A percentile compares a stretch with the other conserved stretches of the same genome.
Conservation (phyloP, 2,329 filamentous ascomycete species). For the Trichophyton schoenleinii region DNA sequence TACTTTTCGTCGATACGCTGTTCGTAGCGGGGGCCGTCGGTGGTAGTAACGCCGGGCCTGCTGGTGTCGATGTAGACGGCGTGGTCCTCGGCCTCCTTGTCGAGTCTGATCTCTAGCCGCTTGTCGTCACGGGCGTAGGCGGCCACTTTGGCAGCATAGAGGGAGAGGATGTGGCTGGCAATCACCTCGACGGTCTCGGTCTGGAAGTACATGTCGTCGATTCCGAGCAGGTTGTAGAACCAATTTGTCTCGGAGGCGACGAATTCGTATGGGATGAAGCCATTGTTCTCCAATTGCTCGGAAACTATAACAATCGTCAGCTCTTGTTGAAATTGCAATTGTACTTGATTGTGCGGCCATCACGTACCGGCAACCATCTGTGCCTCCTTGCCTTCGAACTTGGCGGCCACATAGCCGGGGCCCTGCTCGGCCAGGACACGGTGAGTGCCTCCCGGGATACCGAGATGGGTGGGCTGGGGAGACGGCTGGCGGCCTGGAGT, state of each 20-base stretch:
- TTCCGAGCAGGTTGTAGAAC: conserved; percentile 97
- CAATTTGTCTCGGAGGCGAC: conserved; percentile 77
- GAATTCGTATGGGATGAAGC: conserved; percentile 74
- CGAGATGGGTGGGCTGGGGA: conserved; percentile 77
- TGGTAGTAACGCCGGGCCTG: conserved; percentile 65
- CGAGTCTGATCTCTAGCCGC: conserved; percentile 81
- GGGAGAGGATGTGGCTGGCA: conserved; percentile 83
- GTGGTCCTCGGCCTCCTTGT: conserved; percentile 89
- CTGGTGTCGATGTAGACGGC: conserved; percentile 98
- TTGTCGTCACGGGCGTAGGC: conserved; percentile 89
- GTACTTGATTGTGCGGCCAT: background rate
- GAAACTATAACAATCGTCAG: conserved; percentile 47
- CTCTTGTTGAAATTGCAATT: too few relatives aligned
- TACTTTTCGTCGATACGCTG: conserved; percentile 91
- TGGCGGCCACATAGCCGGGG: conserved; percentile 85
- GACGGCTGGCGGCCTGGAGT: conserved; percentile 57
- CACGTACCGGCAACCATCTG: conserved; percentile 69
- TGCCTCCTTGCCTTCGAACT: conserved; percentile 81
- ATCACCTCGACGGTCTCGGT: conserved; percentile 78
- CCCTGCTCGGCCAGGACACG: conserved; percentile 75
- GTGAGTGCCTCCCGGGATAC: conserved; percentile 52
- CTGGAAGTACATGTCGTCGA: conserved; percentile 97
- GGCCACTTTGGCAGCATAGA: conserved; percentile 94
- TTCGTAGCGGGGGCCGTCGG: conserved; percentile 80
- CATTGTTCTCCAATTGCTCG: conserved; percentile 62